These are phyloP conservation scores for Geranomyces michiganensis DNA, from an alignment of 192 early-diverging fungal genomes.

Conservation along the genomic window DNA sequence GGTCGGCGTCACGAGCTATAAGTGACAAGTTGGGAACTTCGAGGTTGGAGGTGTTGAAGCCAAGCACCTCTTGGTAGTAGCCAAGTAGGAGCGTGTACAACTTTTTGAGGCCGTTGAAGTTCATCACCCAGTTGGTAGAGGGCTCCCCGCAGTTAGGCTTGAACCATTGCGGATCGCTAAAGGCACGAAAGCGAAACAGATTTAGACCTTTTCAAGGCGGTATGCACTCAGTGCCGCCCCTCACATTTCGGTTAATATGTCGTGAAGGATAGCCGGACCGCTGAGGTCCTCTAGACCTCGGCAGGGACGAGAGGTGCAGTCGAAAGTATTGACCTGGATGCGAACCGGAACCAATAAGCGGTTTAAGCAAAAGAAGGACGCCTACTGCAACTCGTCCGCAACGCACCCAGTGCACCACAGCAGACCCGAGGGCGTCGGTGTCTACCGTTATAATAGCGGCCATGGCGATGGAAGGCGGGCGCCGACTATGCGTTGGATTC, in stretches of 20 bases:
- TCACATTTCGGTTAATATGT: constrained; percentile 85
- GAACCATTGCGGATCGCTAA: constrained; percentile 91
- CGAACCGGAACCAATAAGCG: background rate
- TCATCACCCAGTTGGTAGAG: constrained; percentile 94
- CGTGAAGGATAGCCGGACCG: constrained; percentile 79
- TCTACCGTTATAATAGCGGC: constrained; percentile 3
- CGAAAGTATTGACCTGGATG: constrained; percentile 65
- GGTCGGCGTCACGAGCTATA: constrained; percentile 82
- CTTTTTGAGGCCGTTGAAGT: constrained; percentile 91
- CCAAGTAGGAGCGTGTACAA: constrained; percentile 79
- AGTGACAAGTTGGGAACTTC: constrained; percentile 75
- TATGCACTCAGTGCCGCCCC: background rate
- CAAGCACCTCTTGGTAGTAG: constrained; percentile 89
- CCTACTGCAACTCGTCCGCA: background rate
- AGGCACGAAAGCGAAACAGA: background rate
- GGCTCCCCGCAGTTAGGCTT: constrained; percentile 66
- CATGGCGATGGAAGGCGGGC: background rate
- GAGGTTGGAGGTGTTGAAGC: constrained; percentile 61
- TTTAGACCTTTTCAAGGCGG: background rate
- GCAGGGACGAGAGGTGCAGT: constrained; percentile 48
- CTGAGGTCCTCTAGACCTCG: constrained; percentile 67
- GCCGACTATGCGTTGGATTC: too few relatives aligned
- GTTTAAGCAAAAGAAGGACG: background rate
- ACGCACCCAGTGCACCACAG: constrained; percentile 10
- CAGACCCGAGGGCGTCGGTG: background rate